Percentiles rank a stretch among this genome's conserved stretches.
Conservation (phyloP, 2,329 filamentous ascomycete genomes). For the Erysiphe pisi region DNA sequence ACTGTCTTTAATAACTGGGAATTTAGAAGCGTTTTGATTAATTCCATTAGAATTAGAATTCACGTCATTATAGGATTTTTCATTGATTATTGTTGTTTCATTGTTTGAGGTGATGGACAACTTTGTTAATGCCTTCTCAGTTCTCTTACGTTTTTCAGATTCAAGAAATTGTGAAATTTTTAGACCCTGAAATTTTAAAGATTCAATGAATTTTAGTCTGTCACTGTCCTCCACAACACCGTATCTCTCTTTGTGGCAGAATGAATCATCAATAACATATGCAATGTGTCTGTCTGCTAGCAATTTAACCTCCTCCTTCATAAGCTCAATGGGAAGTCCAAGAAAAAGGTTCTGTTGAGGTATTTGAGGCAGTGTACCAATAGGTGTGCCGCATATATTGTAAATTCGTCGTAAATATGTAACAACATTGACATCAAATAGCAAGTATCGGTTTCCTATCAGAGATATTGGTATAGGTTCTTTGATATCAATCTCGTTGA, state of each 20-base stretch:
- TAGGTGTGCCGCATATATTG: slow-evolving; percentile 74
- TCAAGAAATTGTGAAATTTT: slow-evolving; percentile 41
- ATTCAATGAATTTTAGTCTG: slow-evolving; percentile 53
- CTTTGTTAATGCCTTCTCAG: slow-evolving; percentile 34
- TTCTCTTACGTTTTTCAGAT: slow-evolving; percentile 32
- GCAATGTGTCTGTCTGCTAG: slow-evolving; percentile 67
- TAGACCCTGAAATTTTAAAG: slow-evolving; percentile 41
- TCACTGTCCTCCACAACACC: slow-evolving; percentile 47
- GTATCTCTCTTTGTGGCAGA: slow-evolving; percentile 56
- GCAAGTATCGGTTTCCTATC: slow-evolving; percentile 69
- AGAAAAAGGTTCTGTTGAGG: slow-evolving; percentile 93
- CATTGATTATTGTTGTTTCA: neutral
- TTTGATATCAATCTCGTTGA: slow-evolving; percentile 29
- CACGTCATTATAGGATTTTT: neutral
- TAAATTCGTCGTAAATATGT: slow-evolving; percentile 66
- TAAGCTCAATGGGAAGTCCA: slow-evolving; percentile 75
- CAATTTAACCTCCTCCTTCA: slow-evolving; percentile 76
- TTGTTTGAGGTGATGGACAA: slow-evolving; percentile 31
- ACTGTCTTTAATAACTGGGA: slow-evolving; percentile 34
- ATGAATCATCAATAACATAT: slow-evolving; percentile 68
- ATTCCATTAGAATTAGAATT: neutral
- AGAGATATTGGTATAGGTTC: slow-evolving; percentile 67
- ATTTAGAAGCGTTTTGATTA: slow-evolving; percentile 24
- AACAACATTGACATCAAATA: slow-evolving; percentile 77
- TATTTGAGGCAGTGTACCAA: slow-evolving; percentile 80